Base-by-base conservation (phyloP, 1,284 basidiomycete species). In the Gymnopus androsaceus region DNA sequence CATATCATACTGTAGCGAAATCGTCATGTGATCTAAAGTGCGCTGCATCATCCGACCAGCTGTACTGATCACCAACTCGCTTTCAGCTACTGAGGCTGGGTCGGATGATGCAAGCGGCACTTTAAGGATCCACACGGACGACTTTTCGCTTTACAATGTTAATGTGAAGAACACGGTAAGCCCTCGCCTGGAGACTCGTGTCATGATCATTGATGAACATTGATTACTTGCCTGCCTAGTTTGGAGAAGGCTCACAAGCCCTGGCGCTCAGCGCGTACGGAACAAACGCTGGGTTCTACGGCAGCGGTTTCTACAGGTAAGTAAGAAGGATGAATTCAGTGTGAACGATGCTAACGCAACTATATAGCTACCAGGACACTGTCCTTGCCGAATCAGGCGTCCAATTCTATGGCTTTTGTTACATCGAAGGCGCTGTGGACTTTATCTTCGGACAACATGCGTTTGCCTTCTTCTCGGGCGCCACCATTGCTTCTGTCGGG, bases 231-330 rank as follows among this genome's bases (percentile, higher is more conserved):
- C n/a, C 3, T 38, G 9, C 7, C 4, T 28, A 57, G 56, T 80
- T 74, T 57, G 82, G 81, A 0, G 59, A 67, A 23, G 79, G 77
- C 25, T 69, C 71, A 3, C 81, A 83, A 61, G 82, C 81, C 1
- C 78, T 82, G 53, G 81, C 81, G 1, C 65, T 83, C 50, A 81
- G 80, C 63, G 75, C 80, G 51, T 79, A 82, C 57, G 80, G 76
- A 4, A 77, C 67, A 4, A 64, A 65, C 36, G 60, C 61, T 15
- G 67, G 64, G 1, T 65, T 63, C 23, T 68, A 67, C 42, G 66
- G 55, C 6, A 57, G 59, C 12, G 63, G 61, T 2, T 60, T 68
- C 45, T 67, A 62, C 31, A 59, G 64, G 63, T 65, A 2, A 15
- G 28, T 51, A 51, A 23, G 25, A 3, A 37, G 25, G 19, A n/a